Conservation (phyloP, 306 rosid species). For the Lupinus albus region DNA sequence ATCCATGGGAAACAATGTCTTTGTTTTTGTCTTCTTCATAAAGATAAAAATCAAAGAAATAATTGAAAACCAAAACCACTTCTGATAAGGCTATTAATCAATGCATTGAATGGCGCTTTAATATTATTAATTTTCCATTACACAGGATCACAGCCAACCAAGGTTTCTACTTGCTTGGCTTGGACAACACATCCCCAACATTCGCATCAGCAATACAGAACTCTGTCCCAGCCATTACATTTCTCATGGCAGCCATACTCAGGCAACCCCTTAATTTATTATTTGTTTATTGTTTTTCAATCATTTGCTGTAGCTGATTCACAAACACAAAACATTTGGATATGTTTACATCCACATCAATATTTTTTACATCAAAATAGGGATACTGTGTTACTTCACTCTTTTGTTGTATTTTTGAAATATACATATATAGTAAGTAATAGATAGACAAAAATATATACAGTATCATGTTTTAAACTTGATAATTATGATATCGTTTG, state of each 20-base stretch:
- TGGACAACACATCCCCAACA: conserved; percentile 96
- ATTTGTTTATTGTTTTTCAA: too few relatives aligned
- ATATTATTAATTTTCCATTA: background rate
- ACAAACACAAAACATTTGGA: background rate
- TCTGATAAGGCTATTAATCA: background rate
- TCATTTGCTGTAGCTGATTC: background rate
- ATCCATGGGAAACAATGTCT: background rate
- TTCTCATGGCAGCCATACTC: conserved; percentile 90
- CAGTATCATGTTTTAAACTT: too few relatives aligned
- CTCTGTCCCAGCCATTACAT: conserved; percentile 97
- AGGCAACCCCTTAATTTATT: conserved; percentile 45
- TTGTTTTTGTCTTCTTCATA: background rate
- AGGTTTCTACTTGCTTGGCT: conserved; percentile 94
- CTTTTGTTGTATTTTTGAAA: too few relatives aligned
- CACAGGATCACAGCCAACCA: conserved; percentile 93
- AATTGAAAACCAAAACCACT: background rate
- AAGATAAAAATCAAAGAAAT: background rate
- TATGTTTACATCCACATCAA: too few relatives aligned
- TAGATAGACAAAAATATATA: too few relatives aligned
- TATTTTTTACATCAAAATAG: too few relatives aligned
- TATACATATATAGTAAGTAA: too few relatives aligned
- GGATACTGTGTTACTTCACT: too few relatives aligned
- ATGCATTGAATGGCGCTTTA: background rate
- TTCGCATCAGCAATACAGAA: conserved; percentile 96
- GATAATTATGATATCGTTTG: too few relatives aligned